These are phyloP conservation scores for Podila verticillata DNA, from an alignment of 192 early-diverging fungal genomes.

Conservation along the genomic window DNA sequence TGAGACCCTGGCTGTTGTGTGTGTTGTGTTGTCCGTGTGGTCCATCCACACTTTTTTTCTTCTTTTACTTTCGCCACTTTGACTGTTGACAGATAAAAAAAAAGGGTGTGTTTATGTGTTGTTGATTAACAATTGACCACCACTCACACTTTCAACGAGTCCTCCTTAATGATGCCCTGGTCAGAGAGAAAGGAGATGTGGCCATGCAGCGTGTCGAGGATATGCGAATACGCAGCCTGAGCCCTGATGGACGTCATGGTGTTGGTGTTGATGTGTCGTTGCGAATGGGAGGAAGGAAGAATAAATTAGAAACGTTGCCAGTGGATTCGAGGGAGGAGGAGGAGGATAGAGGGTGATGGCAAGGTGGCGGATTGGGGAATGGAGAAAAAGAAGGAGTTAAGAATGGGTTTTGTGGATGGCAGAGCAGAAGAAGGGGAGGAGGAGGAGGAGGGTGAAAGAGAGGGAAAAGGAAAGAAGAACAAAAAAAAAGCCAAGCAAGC, in stretches of 20 bases:
- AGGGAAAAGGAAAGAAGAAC: slow-evolving; percentile 1
- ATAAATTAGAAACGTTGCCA: not conserved
- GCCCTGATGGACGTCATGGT: slow-evolving; percentile 14
- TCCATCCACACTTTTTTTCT: too few relatives aligned
- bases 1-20: too few relatives aligned
- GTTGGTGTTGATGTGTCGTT: slow-evolving; percentile 9
- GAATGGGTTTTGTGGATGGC: not conserved
- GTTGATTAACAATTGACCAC: too few relatives aligned
- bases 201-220: slow-evolving; percentile 37
- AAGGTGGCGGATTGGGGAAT: not conserved
- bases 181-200: slow-evolving; percentile 40
- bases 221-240: slow-evolving; percentile 39
- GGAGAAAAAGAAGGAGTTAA: not conserved
- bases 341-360: not conserved
- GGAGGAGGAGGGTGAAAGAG: not conserved
- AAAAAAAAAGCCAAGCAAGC: not conserved
- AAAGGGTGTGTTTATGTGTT: too few relatives aligned
- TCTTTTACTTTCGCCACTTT: too few relatives aligned
- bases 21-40: too few relatives aligned
- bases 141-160: slow-evolving; percentile 33
- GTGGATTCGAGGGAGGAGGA: not conserved
- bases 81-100: too few relatives aligned
- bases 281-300: not conserved
- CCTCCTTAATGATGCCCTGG: slow-evolving; percentile 37
- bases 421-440: not conserved